phyloP scores from a whole-genome alignment of 352 stramenopile species.

The Globisporangium ultimum region DNA sequence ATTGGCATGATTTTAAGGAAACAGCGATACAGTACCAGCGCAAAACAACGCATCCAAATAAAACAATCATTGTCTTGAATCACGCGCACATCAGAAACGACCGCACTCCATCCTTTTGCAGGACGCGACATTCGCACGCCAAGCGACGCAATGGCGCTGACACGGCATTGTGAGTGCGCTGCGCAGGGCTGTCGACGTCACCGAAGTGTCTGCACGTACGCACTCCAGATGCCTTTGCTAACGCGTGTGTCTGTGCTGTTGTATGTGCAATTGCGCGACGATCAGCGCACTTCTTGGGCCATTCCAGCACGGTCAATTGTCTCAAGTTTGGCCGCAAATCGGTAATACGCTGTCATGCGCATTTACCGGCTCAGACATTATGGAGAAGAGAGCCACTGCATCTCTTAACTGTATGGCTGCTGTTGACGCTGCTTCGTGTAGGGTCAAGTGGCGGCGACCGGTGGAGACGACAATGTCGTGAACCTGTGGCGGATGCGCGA shows the following conservation, averaged over 20 bases:
- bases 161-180: slow-evolving; percentile 42
- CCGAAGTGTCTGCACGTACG: slow-evolving; percentile 4
- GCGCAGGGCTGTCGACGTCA: too few species aligned
- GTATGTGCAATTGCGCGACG: too few species aligned
- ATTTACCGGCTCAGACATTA: background rate
- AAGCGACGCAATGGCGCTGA: slow-evolving; percentile 35
- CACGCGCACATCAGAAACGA: too few species aligned
- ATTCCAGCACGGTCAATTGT: slow-evolving; percentile 82
- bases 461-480: slow-evolving; percentile 75
- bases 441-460: slow-evolving; percentile 77
- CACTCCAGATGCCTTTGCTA: background rate
- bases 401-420: slow-evolving; percentile 4
- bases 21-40: too few species aligned
- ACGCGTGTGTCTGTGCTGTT: background rate
- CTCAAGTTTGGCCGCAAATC: slow-evolving; percentile 80
- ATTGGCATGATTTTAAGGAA: too few species aligned
- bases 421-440: slow-evolving; percentile 12
- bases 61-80: too few species aligned
- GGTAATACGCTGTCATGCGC: slow-evolving; percentile 20
- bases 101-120: too few species aligned
- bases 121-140: background rate
- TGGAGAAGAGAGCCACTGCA: background rate
- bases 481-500: slow-evolving; percentile 87
- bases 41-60: too few species aligned
- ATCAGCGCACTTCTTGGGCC: slow-evolving; percentile 74